Base-by-base conservation (phyloP, 2,329 filamentous ascomycete species). In the Tolypocladium amazonense region DNA sequence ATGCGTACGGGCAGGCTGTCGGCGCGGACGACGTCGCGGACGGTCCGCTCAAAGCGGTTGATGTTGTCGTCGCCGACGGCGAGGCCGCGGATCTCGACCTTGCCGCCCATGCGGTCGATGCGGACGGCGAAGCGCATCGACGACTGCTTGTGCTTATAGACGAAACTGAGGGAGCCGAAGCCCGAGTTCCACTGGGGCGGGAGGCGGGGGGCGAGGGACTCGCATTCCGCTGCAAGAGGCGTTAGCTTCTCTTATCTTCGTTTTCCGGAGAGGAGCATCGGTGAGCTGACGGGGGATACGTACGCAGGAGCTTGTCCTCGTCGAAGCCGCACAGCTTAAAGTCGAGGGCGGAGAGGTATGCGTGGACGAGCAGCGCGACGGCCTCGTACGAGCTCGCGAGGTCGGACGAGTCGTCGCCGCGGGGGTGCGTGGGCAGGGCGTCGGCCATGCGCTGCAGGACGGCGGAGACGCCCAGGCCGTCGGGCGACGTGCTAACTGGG, bases 91-190 rank as follows among this genome's bases (percentile, higher is more conserved):
- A 97, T 80, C 62, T 96, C 87, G n/a, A 89, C 88, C 70, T 93
- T 96, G 66, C 81, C 81, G 52, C 92, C 92, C 67, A 97, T 81
- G 58, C 91, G 84, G 71, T 88, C 91, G 63, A 96, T 76, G 70
- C 92, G 93, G 65, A 97, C 72, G 35, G 96, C 79, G 70, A 89
- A 96, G 61, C 88, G 84, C 83, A 92, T 90, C 20, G 91, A 87
- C 0, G 91, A 96, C 71, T 96, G 90, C 30, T 84, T 79, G 73
- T 97, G 92, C 4, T 86, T 85, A 76, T 97, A 97, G 63, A 92
- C 85, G 73, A 97, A 97, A 59, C 88, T 84, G 70, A 90, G 88
- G 18, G 86, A 85, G 62, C 84, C 84, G 60, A 82, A 81, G 25
- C 83, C 83, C 15, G 85, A 78, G 73, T 96, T 96, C 94, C 94